A percentile compares a stretch with the other conserved stretches of the same genome.
These are phyloP conservation scores for Leucocoprinus leucothites DNA, from an alignment of 768 basidiomycete species.

Conservation along the genomic window DNA sequence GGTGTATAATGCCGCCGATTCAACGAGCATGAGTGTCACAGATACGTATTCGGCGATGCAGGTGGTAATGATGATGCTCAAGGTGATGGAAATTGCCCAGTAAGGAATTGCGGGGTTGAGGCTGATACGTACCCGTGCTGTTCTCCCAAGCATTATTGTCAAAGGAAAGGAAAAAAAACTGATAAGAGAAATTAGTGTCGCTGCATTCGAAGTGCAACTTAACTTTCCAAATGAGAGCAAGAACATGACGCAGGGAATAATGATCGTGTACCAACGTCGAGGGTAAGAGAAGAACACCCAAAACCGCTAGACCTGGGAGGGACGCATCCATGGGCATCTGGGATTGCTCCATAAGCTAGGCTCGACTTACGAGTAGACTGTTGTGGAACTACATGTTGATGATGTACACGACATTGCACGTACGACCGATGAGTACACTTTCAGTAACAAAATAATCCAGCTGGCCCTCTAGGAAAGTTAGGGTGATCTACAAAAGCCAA, in stretches of 20 bases:
- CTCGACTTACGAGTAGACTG: slow-evolving; percentile 15
- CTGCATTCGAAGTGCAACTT: too few species aligned
- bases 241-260: slow-evolving; percentile 11
- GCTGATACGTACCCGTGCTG: slow-evolving; percentile 13
- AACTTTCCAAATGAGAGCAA: slow-evolving; percentile 13
- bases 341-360: too few species aligned
- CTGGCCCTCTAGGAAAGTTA: slow-evolving; percentile 17
- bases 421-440: slow-evolving; percentile 10
- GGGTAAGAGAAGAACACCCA: slow-evolving; percentile 11
- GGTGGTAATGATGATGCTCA: slow-evolving; percentile 35
- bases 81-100: slow-evolving; percentile 30
- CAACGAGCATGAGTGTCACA: slow-evolving; percentile 31
- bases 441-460: slow-evolving; percentile 10
- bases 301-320: slow-evolving; percentile 13
- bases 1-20: slow-evolving; percentile 35
- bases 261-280: not conserved
- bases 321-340: not conserved
- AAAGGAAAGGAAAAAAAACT: slow-evolving; percentile 10
- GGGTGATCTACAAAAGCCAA: slow-evolving; percentile 19
- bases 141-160: slow-evolving; percentile 7
- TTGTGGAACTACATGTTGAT: slow-evolving; percentile 19
- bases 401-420: slow-evolving; percentile 14
- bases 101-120: slow-evolving; percentile 34
- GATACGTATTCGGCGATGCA: slow-evolving; percentile 33
- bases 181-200: not conserved